Base-by-base conservation (phyloP, 495 filamentous ascomycete species). In the Penicillium herquei region DNA sequence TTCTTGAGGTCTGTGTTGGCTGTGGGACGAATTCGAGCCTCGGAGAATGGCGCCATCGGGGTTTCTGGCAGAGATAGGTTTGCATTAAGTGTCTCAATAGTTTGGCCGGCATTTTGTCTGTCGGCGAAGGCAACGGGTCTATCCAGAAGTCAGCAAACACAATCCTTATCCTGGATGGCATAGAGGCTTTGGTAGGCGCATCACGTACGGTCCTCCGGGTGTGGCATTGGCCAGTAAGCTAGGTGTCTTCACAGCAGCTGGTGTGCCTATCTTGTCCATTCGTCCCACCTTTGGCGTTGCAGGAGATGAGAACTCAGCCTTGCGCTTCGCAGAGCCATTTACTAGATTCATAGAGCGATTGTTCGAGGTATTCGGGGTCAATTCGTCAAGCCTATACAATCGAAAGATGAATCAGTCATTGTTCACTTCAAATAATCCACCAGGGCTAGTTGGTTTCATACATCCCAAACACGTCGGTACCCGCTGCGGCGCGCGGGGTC, bases 1-100 rank as follows among this genome's bases (percentile, higher is more conserved):
- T 96, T 97, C 65, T 90, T 91, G 49, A 88, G 76, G 61, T 98
- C 94, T 3, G 87, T 89, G 57, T 90, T 88, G 13, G 88, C 86
- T 2, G 83, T 90, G 5, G 94, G 80, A 64, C 85, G 89, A 70
- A 97, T 86, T 12, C 94, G 88, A 4, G 90, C 62, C 65, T 94
- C 89, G 3, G 81, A 58, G 56, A 82, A 86, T 1, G 90, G 90
- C 17, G 84, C 86, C 42, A 87, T 81, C 0, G 88, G 90, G 0
- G 85, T 76, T 54, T 91, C 87, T n/a, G 87, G 72, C 7, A 78
- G 66, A 12, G 81, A 72, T 13, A 97, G 75, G 46, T 95, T 85
- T 8, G 81, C 76, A 66, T 97, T 97, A 55, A 98, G 77, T 17
- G 88, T 83, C 67, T 97, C 91, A 8, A 92, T 52, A 0, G 86